These are phyloP conservation scores for Ganoderma lucidum DNA, from an alignment of 1,284 basidiomycete species.

Conservation along the genomic window DNA sequence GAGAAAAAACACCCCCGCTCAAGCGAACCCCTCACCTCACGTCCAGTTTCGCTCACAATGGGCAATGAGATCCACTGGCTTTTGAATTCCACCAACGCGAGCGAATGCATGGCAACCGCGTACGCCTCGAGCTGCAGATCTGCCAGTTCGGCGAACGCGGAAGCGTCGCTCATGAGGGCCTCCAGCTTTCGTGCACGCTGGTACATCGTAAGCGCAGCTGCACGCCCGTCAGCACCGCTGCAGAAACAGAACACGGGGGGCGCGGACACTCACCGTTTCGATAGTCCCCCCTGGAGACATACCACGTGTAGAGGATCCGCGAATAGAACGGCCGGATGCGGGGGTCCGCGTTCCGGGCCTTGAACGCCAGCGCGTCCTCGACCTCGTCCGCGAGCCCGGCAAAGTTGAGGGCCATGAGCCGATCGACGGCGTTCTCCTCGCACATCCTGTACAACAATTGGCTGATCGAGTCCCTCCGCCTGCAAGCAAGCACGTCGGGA, in stretches of 20 bases:
- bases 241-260: conserved; percentile 22
- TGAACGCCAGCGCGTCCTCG: conserved; percentile 90
- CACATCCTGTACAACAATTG: conserved; percentile 93
- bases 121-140: conserved; percentile 86
- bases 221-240: conserved; percentile 18
- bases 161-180: conserved; percentile 57
- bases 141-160: conserved; percentile 65
- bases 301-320: conserved; percentile 95
- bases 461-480: conserved; percentile 82
- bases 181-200: conserved; percentile 87
- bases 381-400: conserved; percentile 88
- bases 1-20: conserved; percentile 10
- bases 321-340: conserved; percentile 89
- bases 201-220: conserved; percentile 94
- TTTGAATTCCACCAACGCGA: conserved; percentile 83
- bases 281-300: conserved; percentile 86
- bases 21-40: conserved; percentile 45
- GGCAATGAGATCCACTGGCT: conserved; percentile 87
- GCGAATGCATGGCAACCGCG: conserved; percentile 88
- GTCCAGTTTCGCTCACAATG: conserved; percentile 49
- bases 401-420: conserved; percentile 88
- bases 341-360: conserved; percentile 94
- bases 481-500: conserved; percentile 42
- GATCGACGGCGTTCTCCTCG: conserved; percentile 84
- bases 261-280: conserved; percentile 73